phyloP scores from a whole-genome alignment of 176 grass and related monocot genomes.

The Carex pumila region DNA sequence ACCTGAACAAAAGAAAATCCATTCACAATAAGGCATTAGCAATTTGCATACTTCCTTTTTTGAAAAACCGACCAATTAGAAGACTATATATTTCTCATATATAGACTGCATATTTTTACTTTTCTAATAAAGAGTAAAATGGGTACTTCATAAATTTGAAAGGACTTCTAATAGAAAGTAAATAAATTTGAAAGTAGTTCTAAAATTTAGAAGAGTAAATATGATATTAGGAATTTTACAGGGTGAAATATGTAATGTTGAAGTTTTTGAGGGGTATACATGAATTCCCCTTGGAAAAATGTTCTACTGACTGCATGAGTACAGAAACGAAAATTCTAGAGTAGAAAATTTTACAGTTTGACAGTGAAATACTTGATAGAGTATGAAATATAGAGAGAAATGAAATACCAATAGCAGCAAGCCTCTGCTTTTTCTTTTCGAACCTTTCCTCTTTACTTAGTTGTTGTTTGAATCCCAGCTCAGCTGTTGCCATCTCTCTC shows the following conservation, averaged over 20 bases:
- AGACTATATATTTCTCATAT: too few species aligned
- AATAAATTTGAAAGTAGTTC: too few species aligned
- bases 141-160: too few species aligned
- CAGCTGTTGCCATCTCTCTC: conserved; percentile 53
- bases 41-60: not conserved
- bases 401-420: conserved; percentile 85
- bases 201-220: too few species aligned
- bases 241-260: too few species aligned
- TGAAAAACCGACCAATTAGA: not conserved
- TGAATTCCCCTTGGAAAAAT: not conserved
- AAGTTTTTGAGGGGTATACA: too few species aligned
- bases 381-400: conserved; percentile 2
- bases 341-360: not conserved
- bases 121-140: too few species aligned
- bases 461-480: conserved; percentile 89
- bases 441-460: conserved; percentile 67
- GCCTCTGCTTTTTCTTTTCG: conserved; percentile 94
- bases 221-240: too few species aligned
- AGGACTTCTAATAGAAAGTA: too few species aligned
- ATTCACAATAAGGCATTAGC: conserved; percentile 5
- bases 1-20: conserved; percentile 41
- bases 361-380: not conserved
- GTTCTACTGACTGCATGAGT: not conserved
- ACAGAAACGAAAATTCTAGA: not conserved
- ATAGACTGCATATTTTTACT: too few species aligned